phyloP scores from a whole-genome alignment of 768 basidiomycete species.

The Boletus patriciae region DNA sequence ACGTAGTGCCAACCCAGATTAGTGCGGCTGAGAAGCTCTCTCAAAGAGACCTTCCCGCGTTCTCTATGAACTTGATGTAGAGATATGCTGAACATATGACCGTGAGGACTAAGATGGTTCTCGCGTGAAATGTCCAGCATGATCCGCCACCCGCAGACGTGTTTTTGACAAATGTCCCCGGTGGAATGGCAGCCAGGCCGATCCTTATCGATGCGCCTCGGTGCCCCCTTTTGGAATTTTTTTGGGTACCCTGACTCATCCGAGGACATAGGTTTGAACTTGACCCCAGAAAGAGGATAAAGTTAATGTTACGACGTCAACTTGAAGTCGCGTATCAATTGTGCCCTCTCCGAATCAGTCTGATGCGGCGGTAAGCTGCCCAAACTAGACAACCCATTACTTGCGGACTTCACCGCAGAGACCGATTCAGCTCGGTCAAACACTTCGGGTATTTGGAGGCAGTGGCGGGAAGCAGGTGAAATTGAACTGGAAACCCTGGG shows the following conservation, averaged over 20 bases:
- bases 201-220: constrained; percentile 35
- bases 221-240: constrained; percentile 16
- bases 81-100: constrained; percentile 21
- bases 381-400: background rate
- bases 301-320: constrained; percentile 14
- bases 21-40: constrained; percentile 27
- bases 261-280: constrained; percentile 19
- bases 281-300: constrained; percentile 18
- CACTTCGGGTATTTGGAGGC: constrained; percentile 16
- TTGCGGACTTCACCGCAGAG: constrained; percentile 4
- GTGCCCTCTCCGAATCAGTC: constrained; percentile 4
- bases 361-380: constrained; percentile 8
- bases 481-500: background rate
- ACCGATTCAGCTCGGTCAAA: constrained; percentile 18
- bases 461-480: background rate
- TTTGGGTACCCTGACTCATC: constrained; percentile 4
- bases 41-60: constrained; percentile 8
- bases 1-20: constrained; percentile 23
- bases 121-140: constrained; percentile 19
- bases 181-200: constrained; percentile 7
- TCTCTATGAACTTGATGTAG: constrained; percentile 7
- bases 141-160: constrained; percentile 14
- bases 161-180: constrained; percentile 12
- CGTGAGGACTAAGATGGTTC: constrained; percentile 19
- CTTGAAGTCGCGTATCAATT: constrained; percentile 17